A percentile compares a stretch with the other conserved stretches of the same genome.
These are phyloP conservation scores for Fusarium nodosum DNA, from an alignment of 2,329 filamentous ascomycete genomes.

Conservation along the genomic window DNA sequence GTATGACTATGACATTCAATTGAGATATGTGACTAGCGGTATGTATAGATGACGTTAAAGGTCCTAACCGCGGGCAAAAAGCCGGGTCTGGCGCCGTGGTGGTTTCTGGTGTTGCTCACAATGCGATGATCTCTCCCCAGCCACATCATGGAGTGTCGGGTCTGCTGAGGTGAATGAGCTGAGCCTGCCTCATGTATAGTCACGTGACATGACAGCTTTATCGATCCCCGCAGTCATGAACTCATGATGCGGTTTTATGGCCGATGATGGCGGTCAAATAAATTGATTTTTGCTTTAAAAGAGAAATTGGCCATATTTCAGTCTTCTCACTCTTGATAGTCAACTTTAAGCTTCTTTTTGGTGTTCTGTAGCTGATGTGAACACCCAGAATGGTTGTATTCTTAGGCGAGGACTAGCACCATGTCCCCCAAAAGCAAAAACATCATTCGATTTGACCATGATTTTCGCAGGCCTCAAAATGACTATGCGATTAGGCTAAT, in stretches of 20 bases:
- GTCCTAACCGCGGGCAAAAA: conserved; percentile 44
- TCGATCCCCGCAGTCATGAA: conserved; percentile 50
- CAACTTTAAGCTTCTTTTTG: background rate
- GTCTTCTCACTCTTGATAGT: background rate
- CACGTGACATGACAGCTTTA: conserved; percentile 42
- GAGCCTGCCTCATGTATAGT: conserved; percentile 43
- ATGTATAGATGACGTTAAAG: conserved; percentile 3
- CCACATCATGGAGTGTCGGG: conserved; percentile 49
- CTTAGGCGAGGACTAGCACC: conserved; percentile 36
- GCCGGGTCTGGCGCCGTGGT: conserved; percentile 41
- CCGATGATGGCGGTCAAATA: background rate
- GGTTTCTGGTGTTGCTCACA: conserved; percentile 35
- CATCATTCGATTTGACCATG: conserved; percentile 19
- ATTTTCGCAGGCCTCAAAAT: background rate
- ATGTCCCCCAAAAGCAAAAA: conserved; percentile 40
- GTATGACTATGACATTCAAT: conserved; percentile 35
- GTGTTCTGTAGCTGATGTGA: conserved; percentile 5
- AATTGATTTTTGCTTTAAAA: conserved; percentile 8
- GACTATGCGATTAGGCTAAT: background rate
- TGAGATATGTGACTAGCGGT: background rate
- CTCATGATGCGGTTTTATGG: conserved; percentile 45
- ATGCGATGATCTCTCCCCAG: conserved; percentile 35
- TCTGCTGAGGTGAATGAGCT: conserved; percentile 9
- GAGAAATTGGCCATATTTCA: background rate
- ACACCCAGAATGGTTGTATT: conserved; percentile 6